Percentiles rank a stretch among this genome's conserved stretches.
Evolutionary conservation across 331 rosid species (phyloP).

Genomic region (Quercus tomentella): DNA sequence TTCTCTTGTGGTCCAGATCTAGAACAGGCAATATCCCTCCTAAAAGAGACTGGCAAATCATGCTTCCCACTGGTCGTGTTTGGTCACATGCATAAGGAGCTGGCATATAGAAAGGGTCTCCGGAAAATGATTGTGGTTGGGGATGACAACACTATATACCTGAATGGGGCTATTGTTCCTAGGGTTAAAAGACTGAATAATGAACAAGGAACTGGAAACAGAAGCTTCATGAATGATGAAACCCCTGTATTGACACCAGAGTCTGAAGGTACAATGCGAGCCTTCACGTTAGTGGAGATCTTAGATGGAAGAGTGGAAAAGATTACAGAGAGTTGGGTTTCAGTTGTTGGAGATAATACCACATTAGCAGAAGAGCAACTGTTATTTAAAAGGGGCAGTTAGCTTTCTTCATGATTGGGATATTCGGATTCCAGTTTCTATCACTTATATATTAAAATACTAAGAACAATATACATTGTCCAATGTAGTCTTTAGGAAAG

Average conservation of each 20-base stretch:
- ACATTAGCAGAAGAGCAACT: constrained; percentile 58
- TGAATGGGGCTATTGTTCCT: constrained; percentile 89
- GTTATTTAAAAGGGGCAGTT: constrained; percentile 35
- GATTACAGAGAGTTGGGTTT: constrained; percentile 83
- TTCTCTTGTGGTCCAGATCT: constrained; percentile 52
- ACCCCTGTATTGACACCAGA: constrained; percentile 25
- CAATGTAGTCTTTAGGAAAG: background rate
- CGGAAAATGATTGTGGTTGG: constrained; percentile 85
- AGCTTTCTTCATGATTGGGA: constrained; percentile 18
- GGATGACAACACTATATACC: constrained; percentile 55
- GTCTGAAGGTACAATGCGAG: constrained; percentile 54
- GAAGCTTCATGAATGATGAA: constrained; percentile 16
- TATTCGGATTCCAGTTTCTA: constrained; percentile 14
- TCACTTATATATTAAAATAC: constrained; percentile 21
- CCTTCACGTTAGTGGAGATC: constrained; percentile 74
- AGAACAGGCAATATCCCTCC: constrained; percentile 55
- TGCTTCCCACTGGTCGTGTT: constrained; percentile 75
- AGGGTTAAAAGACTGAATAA: constrained; percentile 46
- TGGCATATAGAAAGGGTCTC: constrained; percentile 66
- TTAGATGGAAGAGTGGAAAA: constrained; percentile 55
- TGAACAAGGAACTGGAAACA: constrained; percentile 22
- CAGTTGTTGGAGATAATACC: constrained; percentile 58
- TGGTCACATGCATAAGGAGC: constrained; percentile 97
- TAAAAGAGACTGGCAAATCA: constrained; percentile 52
- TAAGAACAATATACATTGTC: background rate